These are phyloP conservation scores for Ceratocystis variospora DNA, from an alignment of 2,329 filamentous ascomycete species.

Conservation along the genomic window DNA sequence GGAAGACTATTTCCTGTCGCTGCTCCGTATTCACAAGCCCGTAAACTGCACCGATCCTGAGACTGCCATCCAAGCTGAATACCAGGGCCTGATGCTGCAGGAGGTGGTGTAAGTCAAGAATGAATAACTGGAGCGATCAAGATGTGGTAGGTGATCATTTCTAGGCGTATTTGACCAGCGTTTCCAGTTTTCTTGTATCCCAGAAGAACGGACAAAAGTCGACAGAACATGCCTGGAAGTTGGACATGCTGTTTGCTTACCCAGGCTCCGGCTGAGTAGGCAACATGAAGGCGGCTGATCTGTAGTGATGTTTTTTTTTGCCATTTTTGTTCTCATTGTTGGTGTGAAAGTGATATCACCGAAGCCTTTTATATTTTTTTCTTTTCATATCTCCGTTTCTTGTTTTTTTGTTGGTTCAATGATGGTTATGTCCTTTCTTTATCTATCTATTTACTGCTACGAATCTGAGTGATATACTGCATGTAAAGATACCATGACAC, in stretches of 20 bases:
- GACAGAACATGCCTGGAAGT: not conserved
- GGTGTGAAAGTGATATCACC: not conserved
- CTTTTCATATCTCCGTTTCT: not conserved
- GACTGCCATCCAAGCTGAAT: slow-evolving; percentile 27
- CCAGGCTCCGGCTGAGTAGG: not conserved
- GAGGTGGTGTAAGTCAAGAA: slow-evolving; percentile 15
- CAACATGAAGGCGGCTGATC: not conserved
- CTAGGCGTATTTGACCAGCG: not conserved
- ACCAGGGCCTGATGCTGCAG: slow-evolving; percentile 23
- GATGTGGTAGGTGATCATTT: not conserved
- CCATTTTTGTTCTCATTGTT: not conserved
- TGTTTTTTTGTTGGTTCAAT: slow-evolving; percentile 5
- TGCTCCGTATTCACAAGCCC: slow-evolving; percentile 52
- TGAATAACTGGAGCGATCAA: not conserved
- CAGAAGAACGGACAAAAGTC: not conserved
- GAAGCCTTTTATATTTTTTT: slow-evolving; percentile 7
- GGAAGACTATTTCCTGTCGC: slow-evolving; percentile 54
- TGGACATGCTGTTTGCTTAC: not conserved
- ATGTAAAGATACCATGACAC: too few relatives aligned
- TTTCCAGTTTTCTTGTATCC: not conserved
- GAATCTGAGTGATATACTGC: not conserved
- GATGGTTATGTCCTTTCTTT: slow-evolving; percentile 10
- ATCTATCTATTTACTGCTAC: not conserved
- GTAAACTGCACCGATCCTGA: slow-evolving; percentile 29
- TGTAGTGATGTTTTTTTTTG: not conserved